Conservation (phyloP, 2,329 filamentous ascomycete genomes). For the Apiospora pterosperma region DNA sequence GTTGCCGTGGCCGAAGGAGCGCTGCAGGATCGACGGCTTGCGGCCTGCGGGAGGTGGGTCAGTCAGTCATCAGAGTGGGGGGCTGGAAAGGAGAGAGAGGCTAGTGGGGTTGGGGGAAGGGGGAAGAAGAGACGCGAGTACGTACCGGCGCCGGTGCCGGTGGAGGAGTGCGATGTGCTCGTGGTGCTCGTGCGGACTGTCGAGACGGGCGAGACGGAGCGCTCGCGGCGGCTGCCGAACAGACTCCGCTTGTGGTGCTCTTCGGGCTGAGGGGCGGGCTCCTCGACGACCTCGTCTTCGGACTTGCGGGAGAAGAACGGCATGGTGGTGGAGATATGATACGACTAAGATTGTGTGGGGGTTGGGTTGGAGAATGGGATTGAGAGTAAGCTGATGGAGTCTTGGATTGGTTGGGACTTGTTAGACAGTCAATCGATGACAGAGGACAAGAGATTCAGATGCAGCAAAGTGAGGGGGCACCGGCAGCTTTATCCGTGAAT, state of each 20-base stretch:
- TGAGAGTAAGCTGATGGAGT: no score
- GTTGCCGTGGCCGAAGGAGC: constrained; percentile 41
- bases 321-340: constrained; percentile 18
- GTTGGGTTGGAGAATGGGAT: not conserved
- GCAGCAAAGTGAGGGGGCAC: not conserved
- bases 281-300: constrained; percentile 33
- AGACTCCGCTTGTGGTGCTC: constrained; percentile 34
- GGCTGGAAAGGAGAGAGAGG: not conserved
- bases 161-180: constrained; percentile 18
- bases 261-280: constrained; percentile 46
- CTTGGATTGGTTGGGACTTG: not conserved
- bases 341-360: not conserved
- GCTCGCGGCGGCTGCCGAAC: constrained; percentile 33
- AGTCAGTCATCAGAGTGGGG: no score
- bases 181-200: constrained; percentile 19
- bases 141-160: not conserved
- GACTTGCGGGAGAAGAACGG: constrained; percentile 28
- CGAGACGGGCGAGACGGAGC: constrained; percentile 22
- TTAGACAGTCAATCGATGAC: not conserved
- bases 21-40: constrained; percentile 37
- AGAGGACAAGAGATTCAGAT: not conserved
- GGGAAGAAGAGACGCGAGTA: not conserved
- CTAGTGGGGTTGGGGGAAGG: constrained; percentile 1
- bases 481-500: constrained; percentile 3
- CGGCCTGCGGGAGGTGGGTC: constrained; percentile 20